These are phyloP conservation scores for Podospora fimiseda DNA, from an alignment of 495 filamentous ascomycete genomes.

Conservation along the genomic window DNA sequence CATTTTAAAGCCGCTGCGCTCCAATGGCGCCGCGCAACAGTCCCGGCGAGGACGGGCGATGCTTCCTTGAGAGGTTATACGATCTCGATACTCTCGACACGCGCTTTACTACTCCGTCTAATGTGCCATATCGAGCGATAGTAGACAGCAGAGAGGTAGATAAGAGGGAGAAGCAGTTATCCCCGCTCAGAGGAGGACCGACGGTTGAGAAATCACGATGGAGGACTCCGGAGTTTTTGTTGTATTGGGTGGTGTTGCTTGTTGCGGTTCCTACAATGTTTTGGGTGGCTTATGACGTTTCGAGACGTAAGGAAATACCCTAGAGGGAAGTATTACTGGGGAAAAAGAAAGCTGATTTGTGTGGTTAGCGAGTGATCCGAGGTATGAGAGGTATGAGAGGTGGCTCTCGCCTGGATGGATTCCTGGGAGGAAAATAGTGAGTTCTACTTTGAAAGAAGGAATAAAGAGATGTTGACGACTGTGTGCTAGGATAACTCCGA, in stretches of 20 bases:
- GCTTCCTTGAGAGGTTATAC: conserved; percentile 53
- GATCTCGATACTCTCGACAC: conserved; percentile 90
- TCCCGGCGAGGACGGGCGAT: conserved; percentile 6
- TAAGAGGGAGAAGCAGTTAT: conserved; percentile 18
- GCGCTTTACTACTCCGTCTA: conserved; percentile 70
- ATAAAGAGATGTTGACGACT: background rate
- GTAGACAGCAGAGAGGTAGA: conserved; percentile 30
- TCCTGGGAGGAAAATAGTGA: conserved; percentile 82
- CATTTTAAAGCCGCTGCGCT: too few relatives aligned
- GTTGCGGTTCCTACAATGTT: conserved; percentile 81
- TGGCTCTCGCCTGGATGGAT: conserved; percentile 84
- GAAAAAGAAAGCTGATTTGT: background rate
- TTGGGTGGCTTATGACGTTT: conserved; percentile 76
- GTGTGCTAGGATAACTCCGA: conserved; percentile 40
- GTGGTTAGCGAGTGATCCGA: conserved; percentile 74
- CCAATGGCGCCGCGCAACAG: conserved; percentile 9
- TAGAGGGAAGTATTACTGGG: too few relatives aligned
- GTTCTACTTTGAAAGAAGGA: conserved; percentile 19
- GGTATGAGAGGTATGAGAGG: conserved; percentile 66
- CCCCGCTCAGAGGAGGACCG: conserved; percentile 32
- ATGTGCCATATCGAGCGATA: conserved; percentile 51
- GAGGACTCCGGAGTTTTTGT: conserved; percentile 77
- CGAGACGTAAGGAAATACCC: conserved; percentile 59
- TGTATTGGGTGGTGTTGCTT: conserved; percentile 70
- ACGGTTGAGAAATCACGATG: conserved; percentile 56